Evolutionary conservation across 345 rosid genomes (phyloP).

Genomic region (Orychophragmus violaceus): DNA sequence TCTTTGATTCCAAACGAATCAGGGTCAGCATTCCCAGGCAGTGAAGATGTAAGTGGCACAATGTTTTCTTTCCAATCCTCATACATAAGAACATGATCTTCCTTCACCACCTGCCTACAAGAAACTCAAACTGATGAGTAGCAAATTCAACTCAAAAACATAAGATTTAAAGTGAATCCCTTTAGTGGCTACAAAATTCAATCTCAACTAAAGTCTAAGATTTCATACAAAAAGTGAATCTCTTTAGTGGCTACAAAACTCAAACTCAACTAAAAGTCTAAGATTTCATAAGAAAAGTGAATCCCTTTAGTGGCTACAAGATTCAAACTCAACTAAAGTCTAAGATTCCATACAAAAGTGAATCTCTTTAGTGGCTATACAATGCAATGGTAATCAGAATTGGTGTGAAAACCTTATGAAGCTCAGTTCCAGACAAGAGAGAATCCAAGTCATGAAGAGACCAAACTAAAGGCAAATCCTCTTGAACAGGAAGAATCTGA

Average conservation of each 20-base stretch:
- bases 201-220: no score
- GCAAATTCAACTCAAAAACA: not conserved
- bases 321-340: no score
- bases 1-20: slow-evolving; percentile 49
- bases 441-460: slow-evolving; percentile 49
- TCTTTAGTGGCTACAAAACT: not conserved
- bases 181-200: no score
- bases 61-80: slow-evolving; percentile 79
- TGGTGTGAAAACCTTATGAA: slow-evolving; percentile 50
- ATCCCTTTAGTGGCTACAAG: no score
- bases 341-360: no score
- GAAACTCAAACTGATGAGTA: not conserved
- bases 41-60: slow-evolving; percentile 47
- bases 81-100: slow-evolving; percentile 60
- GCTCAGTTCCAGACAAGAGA: slow-evolving; percentile 75
- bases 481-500: slow-evolving; percentile 58
- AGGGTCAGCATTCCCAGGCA: slow-evolving; percentile 22
- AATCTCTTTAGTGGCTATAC: no score
- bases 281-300: no score
- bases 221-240: not conserved
- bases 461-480: slow-evolving; percentile 69
- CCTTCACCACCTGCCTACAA: slow-evolving; percentile 69
- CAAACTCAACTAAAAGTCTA: no score
- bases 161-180: no score
- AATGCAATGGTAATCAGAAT: not conserved